Base-by-base conservation (phyloP, 352 stramenopile species). In the Pythium insidiosum region DNA sequence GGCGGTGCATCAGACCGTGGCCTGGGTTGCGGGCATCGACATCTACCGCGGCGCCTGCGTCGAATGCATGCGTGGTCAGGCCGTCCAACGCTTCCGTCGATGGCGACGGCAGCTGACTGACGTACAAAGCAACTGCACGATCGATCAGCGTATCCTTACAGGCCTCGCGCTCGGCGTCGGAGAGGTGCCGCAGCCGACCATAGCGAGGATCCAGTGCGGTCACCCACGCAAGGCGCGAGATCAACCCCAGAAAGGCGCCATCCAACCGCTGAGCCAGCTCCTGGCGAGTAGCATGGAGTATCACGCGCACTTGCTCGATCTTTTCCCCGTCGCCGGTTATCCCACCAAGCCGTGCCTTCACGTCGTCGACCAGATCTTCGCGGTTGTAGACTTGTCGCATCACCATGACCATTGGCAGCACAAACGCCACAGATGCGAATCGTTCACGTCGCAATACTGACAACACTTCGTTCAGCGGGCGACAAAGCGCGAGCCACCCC, bases 151-250 rank as follows among this genome's bases (percentile, higher is more conserved):
- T 23, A 9, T 47, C 33, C 19, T 53, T 56, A 43, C 47, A 56
- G 5, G 36, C 25, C 30, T 73, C 62, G 16, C 60, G 63, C 30
- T 67, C 52, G n/a, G 59, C 52, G 13, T 73, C 67, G 0, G 42
- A 53, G 19, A 84, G 18, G 24, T 80, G 67, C 3, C 59, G 62
- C 53, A 77, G 58, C 4, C 61, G 57, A 18, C 53, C 68, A 22
- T 74, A 72, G 5, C 66, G 58, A 22, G 68, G 68, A 38, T 83
- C 70, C 15, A 78, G 35, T 15, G 59, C 43, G 9, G 65, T 62
- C 15, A 68, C 63, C 70, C 70, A 83, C 13, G 49, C 20, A 6
- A 77, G 43, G 12, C 63, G 44, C 0, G 28, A 26, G 35, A 53
- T 58, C 4, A 63, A 18, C 0, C 25, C 15, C 18, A 48, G 50